phyloP scores from a whole-genome alignment of 495 filamentous ascomycete species.

The Hyphodiscus hymeniophilus region DNA sequence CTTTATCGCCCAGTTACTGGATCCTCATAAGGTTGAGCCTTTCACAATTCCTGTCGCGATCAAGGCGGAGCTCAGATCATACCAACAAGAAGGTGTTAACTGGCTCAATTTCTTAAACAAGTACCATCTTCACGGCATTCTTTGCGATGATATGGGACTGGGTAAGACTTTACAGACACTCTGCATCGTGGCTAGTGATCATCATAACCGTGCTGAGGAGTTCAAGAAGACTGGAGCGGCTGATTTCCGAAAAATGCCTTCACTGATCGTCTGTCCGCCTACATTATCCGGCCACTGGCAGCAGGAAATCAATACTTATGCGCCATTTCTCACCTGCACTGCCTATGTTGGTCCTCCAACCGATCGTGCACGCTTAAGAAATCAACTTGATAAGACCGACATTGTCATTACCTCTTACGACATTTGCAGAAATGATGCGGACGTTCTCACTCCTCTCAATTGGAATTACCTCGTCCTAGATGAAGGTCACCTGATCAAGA shows the following conservation, averaged over 20 bases:
- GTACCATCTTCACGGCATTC: slow-evolving; percentile 94
- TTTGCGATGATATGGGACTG: slow-evolving; percentile 98
- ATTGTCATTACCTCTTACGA: slow-evolving; percentile 97
- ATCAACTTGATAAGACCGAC: slow-evolving; percentile 64
- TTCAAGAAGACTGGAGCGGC: slow-evolving; percentile 67
- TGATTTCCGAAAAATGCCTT: slow-evolving; percentile 75
- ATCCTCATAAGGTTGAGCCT: slow-evolving; percentile 88
- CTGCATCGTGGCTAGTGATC: slow-evolving; percentile 95
- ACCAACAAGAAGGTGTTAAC: slow-evolving; percentile 98
- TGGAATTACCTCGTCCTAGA: slow-evolving; percentile 99
- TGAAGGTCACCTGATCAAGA: slow-evolving; percentile 97
- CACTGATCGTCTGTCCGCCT: slow-evolving; percentile 90
- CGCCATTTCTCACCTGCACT: slow-evolving; percentile 81
- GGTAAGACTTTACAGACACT: slow-evolving; percentile 96
- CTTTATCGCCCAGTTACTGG: slow-evolving; percentile 94
- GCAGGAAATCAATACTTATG: slow-evolving; percentile 90
- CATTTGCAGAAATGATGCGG: slow-evolving; percentile 88
- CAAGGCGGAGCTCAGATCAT: slow-evolving; percentile 89
- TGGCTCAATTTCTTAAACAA: slow-evolving; percentile 98
- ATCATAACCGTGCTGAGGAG: slow-evolving; percentile 86
- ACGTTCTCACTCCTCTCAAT: slow-evolving; percentile 69
- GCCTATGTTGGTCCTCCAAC: slow-evolving; percentile 84
- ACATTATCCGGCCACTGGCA: slow-evolving; percentile 99
- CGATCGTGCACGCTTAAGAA: slow-evolving; percentile 62
- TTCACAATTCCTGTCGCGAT: slow-evolving; percentile 93